phyloP scores from a whole-genome alignment of 257 asterid species.

The Coffea canephora region DNA sequence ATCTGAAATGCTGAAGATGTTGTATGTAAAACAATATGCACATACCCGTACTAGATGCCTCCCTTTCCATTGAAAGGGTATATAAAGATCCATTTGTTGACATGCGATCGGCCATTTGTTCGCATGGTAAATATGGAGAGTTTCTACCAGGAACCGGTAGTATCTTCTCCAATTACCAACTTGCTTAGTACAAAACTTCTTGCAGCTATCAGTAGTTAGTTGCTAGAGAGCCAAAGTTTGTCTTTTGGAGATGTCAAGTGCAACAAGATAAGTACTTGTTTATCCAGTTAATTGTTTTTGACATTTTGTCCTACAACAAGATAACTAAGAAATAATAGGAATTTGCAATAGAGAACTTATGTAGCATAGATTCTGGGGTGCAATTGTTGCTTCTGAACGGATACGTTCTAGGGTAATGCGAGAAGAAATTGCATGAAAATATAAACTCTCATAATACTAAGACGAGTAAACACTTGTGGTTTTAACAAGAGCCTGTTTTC shows the following conservation, averaged over 20 bases:
- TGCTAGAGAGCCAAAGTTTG: background rate
- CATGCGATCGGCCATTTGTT: background rate
- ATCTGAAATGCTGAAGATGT: constrained; percentile 5
- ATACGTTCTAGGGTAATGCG: too few relatives aligned
- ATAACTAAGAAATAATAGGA: background rate
- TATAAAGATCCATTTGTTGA: background rate
- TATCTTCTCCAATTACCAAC: background rate
- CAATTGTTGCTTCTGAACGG: too few relatives aligned
- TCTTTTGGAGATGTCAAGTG: background rate
- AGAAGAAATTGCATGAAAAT: too few relatives aligned
- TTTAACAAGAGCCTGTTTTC: too few relatives aligned
- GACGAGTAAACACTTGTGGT: too few relatives aligned
- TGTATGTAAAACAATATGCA: constrained; percentile 8
- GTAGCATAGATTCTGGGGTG: too few relatives aligned
- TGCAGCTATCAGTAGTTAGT: background rate
- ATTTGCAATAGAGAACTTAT: background rate
- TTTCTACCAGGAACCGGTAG: background rate
- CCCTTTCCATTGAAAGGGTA: background rate
- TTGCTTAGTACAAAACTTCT: background rate
- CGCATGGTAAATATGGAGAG: constrained; percentile 3
- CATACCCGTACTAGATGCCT: background rate
- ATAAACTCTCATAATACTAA: too few relatives aligned
- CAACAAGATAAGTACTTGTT: background rate
- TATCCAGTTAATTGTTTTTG: background rate
- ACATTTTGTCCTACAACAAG: background rate